Evolutionary conservation across 2,329 filamentous ascomycete genomes (phyloP).

Genomic region (Penicillium hesseltinei): DNA sequence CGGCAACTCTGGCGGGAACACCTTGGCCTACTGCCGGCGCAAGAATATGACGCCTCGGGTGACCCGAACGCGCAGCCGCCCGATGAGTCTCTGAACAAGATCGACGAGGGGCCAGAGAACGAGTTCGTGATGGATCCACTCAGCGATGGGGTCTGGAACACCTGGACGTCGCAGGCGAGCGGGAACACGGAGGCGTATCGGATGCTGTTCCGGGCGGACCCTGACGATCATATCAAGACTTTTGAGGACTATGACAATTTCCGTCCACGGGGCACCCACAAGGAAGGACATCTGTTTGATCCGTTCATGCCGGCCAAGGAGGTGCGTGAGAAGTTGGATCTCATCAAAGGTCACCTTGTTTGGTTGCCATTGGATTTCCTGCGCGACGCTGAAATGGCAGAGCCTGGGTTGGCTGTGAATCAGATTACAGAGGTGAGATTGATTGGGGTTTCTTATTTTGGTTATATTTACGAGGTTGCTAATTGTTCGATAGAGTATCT

Average conservation of each 20-base stretch:
- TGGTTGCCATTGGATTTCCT: slow-evolving; percentile 95
- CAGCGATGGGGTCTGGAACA: slow-evolving; percentile 61
- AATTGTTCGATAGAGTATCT: slow-evolving; percentile 32
- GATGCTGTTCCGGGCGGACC: slow-evolving; percentile 82
- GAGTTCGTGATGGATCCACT: slow-evolving; percentile 72
- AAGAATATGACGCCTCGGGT: slow-evolving; percentile 63
- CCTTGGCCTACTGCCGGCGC: slow-evolving; percentile 75
- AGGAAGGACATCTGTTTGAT: slow-evolving; percentile 84
- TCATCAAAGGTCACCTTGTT: slow-evolving; percentile 83
- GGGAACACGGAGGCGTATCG: slow-evolving; percentile 79
- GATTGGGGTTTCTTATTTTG: not conserved
- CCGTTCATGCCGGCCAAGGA: slow-evolving; percentile 70
- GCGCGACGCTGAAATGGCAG: slow-evolving; percentile 81
- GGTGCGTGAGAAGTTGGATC: slow-evolving; percentile 70
- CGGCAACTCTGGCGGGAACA: slow-evolving; percentile 89
- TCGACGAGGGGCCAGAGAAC: slow-evolving; percentile 68
- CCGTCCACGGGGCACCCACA: slow-evolving; percentile 61
- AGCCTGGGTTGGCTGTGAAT: slow-evolving; percentile 83
- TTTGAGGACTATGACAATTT: slow-evolving; percentile 89
- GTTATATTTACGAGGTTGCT: slow-evolving; percentile 4
- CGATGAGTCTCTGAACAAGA: slow-evolving; percentile 66
- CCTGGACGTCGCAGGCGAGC: slow-evolving; percentile 72
- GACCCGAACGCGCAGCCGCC: slow-evolving; percentile 77
- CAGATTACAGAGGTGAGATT: slow-evolving; percentile 76
- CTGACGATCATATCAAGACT: slow-evolving; percentile 82